Percentiles rank a stretch among this genome's conserved stretches.
These are phyloP conservation scores for Lignosus rhinocerotis DNA, from an alignment of 1,284 basidiomycete species.

Conservation along the genomic window DNA sequence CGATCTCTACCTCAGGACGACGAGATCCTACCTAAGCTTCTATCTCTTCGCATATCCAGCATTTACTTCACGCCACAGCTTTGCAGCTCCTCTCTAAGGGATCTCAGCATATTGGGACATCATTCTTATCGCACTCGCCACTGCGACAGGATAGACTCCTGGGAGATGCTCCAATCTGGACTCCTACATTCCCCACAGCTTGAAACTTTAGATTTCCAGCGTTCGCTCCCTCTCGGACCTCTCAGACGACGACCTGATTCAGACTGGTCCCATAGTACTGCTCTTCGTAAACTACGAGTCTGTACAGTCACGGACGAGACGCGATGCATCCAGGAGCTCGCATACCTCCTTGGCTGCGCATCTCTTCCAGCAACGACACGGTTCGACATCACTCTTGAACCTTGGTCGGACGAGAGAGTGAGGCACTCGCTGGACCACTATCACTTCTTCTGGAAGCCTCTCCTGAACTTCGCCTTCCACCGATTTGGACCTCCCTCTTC, in stretches of 20 bases:
- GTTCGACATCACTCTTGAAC: not conserved
- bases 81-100: not conserved
- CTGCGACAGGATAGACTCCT: not conserved
- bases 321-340: not conserved
- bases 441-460: not conserved
- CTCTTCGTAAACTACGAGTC: not conserved
- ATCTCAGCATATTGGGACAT: not conserved
- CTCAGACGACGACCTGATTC: not conserved
- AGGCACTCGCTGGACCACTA: not conserved
- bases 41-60: not conserved
- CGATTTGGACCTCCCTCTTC: not conserved
- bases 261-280: not conserved
- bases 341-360: not conserved
- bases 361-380: not conserved
- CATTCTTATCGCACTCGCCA: not conserved
- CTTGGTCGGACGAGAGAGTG: not conserved
- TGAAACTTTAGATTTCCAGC: not conserved
- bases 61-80: not conserved
- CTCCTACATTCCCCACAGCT: not conserved
- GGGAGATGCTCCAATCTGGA: not conserved
- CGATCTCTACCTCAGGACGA: not conserved
- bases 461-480: not conserved
- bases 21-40: not conserved
- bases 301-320: not conserved
- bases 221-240: not conserved